Evolutionary conservation across 768 basidiomycete species (phyloP), one percentile per base, ranked within the genome.

Genomic region (Lyophyllum decastes): DNA sequence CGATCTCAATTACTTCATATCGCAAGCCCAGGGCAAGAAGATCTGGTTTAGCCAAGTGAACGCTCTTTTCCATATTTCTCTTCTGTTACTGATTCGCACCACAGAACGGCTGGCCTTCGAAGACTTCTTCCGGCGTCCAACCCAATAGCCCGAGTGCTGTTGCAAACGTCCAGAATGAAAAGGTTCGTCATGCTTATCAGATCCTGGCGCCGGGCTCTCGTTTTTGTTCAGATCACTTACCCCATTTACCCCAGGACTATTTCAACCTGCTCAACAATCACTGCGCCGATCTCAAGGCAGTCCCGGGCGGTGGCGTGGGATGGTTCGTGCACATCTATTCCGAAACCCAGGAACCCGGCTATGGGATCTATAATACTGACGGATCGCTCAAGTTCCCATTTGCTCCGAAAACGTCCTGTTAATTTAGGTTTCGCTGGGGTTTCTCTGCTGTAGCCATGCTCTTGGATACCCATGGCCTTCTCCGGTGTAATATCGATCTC

Each of bases 291-390:
- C 76, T 92, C 64, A 92, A 92, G 71, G 64, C 61, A 0, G 81
- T 82, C 24, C 66, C 72, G 16, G 81, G 80, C 2, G 88, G 88
- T 21, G 88, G 88, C 22, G 73, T 91, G 34, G 88, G 90, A 11
- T 92, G 90, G 90, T 92, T 92, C 63, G 88, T 87, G 25, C 90
- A 92, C 66, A 85, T 91, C 53, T 91, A 90, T 65, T 84, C 85
- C 1, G 90, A 90, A 64, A 58, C 70, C 58, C 79, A 84, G 63
- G 79, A 81, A 64, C 84, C 86, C 17, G 89, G 89, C 11, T 92
- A 92, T 64, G 90, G 89, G 6, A 81, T 91, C 52, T 87, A 87
- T 64, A 70, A 79, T 30, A 60, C 41, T 0, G 69, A 73, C 27
- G 83, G 84, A 21, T 64, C 68, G 21, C 61, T 79, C 59, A 90